Base-by-base conservation (phyloP, 192 early-diverging fungal genomes). In the Backusella luteola region DNA sequence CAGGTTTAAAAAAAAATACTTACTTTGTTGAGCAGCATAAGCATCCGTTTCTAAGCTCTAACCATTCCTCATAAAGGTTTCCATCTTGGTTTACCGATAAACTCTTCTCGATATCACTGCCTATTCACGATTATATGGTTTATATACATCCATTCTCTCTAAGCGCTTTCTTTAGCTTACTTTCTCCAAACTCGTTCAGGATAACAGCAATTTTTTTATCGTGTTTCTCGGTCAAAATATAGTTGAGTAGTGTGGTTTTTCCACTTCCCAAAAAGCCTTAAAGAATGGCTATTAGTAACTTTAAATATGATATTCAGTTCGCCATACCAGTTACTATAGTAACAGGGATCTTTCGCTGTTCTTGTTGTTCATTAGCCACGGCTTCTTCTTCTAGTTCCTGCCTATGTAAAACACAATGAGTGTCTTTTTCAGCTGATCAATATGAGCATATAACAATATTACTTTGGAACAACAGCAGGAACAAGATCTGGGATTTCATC, bases 151-250 rank as follows among this genome's bases (percentile, higher is more conserved):
- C 26, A 11, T 14, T 32, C 21, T 4, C 0, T 49, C 17, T 17
- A 21, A 11, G 11, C 8, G 38, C 34, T 70, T 17, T 46, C 3
- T 34, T 84, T 38, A 49, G 53, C 76, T 73, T 79, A 67, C 84
- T 85, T 67, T 98, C 96, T 53, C 97, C 98, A 90, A 99, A 99
- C 86, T 99, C 98, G 79, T 99, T 99, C 82, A 99, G 87, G 36
- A 99, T 96, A 26, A 99, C 96, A 0, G 98, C 98, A 46, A 99
- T 97, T 23, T 93, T 92, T 80, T 96, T 96, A n/a, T 94, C 91
- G 74, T 98, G 98, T 78, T 93, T 89, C 39, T 89, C 91, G 0
- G 89, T 91, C 52, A 95, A 56, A 32, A 95, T 94, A 80, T 94
- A 91, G 79, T 93, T 97, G 14, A 99, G 85, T 52, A 99, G 80